Evolutionary conservation across 2,329 filamentous ascomycete genomes (phyloP).

Genomic region (Apiospora arundinis): DNA sequence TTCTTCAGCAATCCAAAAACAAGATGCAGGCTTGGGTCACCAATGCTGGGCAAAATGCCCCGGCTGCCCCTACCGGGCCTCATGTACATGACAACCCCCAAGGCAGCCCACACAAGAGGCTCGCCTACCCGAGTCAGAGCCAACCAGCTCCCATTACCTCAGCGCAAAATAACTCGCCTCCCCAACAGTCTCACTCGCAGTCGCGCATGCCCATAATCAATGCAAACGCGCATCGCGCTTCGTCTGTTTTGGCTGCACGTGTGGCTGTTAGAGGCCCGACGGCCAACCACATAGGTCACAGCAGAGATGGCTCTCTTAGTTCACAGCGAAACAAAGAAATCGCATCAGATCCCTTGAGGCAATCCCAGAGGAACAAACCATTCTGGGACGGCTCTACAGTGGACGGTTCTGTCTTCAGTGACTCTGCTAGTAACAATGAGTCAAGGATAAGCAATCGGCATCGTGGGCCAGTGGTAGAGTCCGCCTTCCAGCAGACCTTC

Average conservation of each 20-base stretch:
- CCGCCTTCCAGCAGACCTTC: constrained; percentile 34
- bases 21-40: constrained; percentile 45
- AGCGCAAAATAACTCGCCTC: constrained; percentile 27
- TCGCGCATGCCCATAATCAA: constrained; percentile 38
- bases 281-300: constrained; percentile 31
- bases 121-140: constrained; percentile 29
- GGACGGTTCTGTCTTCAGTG: constrained; percentile 42
- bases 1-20: constrained; percentile 40
- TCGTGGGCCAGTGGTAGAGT: constrained; percentile 19
- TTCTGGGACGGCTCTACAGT: constrained; percentile 44
- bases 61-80: constrained; percentile 32
- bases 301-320: constrained; percentile 35
- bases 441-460: constrained; percentile 33
- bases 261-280: constrained; percentile 27
- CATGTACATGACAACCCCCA: constrained; percentile 31
- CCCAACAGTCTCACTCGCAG: constrained; percentile 33
- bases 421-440: constrained; percentile 41
- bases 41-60: constrained; percentile 35
- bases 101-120: constrained; percentile 33
- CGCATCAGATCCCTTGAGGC: constrained; percentile 34
- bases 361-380: constrained; percentile 29
- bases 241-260: constrained; percentile 31
- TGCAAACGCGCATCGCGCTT: constrained; percentile 36
- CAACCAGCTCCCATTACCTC: constrained; percentile 25
- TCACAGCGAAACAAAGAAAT: constrained; percentile 31